phyloP scores from a whole-genome alignment of 2,329 filamentous ascomycete species.

The Coniochaeta sp. region DNA sequence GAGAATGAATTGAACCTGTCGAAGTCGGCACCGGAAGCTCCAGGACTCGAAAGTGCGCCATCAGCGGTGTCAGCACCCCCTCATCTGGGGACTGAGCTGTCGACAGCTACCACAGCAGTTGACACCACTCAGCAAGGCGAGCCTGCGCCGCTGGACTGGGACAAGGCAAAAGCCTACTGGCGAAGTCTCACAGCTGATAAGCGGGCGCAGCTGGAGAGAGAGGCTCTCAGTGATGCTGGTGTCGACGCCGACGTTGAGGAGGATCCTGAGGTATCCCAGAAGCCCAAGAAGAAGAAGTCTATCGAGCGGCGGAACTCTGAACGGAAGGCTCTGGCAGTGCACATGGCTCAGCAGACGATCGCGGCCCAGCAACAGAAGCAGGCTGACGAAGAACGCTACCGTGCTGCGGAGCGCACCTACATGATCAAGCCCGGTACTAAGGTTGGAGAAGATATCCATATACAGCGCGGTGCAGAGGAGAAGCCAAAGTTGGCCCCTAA shows the following conservation, averaged over 20 bases:
- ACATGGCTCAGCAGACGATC: constrained; percentile 58
- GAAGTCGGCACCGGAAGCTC: no score
- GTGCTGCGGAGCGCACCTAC: constrained; percentile 14
- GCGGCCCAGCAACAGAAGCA: constrained; percentile 53
- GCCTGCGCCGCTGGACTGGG: constrained; percentile 48
- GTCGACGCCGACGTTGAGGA: constrained; percentile 37
- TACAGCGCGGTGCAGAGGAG: neutral
- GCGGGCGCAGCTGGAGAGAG: constrained; percentile 52
- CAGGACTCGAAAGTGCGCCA: neutral
- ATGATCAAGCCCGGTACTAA: constrained; percentile 22
- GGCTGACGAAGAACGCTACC: constrained; percentile 24
- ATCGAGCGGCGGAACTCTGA: constrained; percentile 32
- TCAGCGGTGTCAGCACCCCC: neutral
- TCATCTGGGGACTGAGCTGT: constrained; percentile 6
- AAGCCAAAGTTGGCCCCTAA: constrained; percentile 19
- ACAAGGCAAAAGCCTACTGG: constrained; percentile 63
- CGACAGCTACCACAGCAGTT: constrained; percentile 10
- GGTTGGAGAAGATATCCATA: neutral
- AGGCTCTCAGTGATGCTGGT: constrained; percentile 46
- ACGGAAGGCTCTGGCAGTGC: constrained; percentile 20
- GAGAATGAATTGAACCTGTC: constrained; percentile 3
- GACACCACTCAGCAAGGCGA: constrained; percentile 2
- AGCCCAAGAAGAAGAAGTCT: constrained; percentile 32
- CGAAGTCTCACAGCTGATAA: constrained; percentile 55
- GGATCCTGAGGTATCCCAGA: constrained; percentile 14